These are phyloP conservation scores for Coniferiporia weirii DNA, from an alignment of 1,284 basidiomycete genomes.

Conservation along the genomic window DNA sequence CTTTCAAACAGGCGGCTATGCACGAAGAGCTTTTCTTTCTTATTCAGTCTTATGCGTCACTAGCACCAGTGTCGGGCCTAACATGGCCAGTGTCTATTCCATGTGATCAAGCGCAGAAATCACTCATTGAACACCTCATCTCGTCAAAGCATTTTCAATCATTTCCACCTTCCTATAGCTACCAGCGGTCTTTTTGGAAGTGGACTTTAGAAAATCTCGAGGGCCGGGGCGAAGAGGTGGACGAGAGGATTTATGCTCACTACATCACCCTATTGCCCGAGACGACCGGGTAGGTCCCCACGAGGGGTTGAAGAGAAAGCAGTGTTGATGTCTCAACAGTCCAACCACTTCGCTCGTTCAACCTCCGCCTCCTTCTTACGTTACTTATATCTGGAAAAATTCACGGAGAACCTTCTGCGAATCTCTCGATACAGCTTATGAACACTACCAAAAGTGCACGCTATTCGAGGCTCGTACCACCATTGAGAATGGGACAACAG, in stretches of 20 bases:
- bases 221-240: conserved; percentile 47
- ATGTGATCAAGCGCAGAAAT: conserved; percentile 40
- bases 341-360: conserved; percentile 21
- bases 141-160: conserved; percentile 43
- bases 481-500: conserved; percentile 71
- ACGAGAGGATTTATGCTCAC: conserved; percentile 55
- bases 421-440: conserved; percentile 24
- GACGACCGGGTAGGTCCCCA: conserved; percentile 31
- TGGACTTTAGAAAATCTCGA: conserved; percentile 56
- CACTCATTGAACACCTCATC: conserved; percentile 48
- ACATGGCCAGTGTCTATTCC: conserved; percentile 33
- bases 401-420: conserved; percentile 12
- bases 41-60: conserved; percentile 49
- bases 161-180: conserved; percentile 58
- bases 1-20: neutral
- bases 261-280: conserved; percentile 44
- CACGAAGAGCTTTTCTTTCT: conserved; percentile 34
- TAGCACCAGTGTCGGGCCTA: conserved; percentile 40
- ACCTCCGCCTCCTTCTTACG: conserved; percentile 51
- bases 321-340: neutral
- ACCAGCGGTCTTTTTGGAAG: conserved; percentile 67
- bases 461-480: conserved; percentile 66
- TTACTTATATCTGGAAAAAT: conserved; percentile 57
- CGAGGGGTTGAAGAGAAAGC: neutral
- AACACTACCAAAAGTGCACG: conserved; percentile 37